Evolutionary conservation across 2,329 filamentous ascomycete species (phyloP), one percentile per base, ranked within the genome.

Genomic region (Fusarium sacchari): DNA sequence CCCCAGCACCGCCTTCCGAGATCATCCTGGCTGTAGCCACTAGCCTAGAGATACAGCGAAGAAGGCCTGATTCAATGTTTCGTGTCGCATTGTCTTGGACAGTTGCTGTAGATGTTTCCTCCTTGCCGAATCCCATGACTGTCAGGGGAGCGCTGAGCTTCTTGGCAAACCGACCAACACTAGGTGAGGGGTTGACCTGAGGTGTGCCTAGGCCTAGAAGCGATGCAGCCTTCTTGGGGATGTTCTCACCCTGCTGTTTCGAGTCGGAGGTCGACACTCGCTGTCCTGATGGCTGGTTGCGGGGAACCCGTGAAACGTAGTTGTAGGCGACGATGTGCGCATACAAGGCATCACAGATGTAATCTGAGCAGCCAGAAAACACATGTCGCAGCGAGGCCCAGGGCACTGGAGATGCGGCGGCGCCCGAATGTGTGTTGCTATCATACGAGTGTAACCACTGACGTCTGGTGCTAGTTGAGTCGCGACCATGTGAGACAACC

Each of bases 251-350:
- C 53, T 77, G 77, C 2, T 76, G 78, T 34, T 79, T 75, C 12
- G 68, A 64, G 53, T 63, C 73, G 6, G 59, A 42, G 13, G 52
- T 75, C 24, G 62, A 69, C 20, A 37, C 49, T 39, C 72, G 75
- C 13, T 64, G 69, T 30, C 64, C 65, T 17, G 75, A 60, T 13
- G 75, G 52, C 13, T 79, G 70, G 56, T 63, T 67, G 64, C 76
- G 71, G 37, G 77, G 76, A 32, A 80, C 76, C 42, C 82, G 77
- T n/a, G 79, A 81, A 55, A 90, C 81, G 80, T 90, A 90, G 79
- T 90, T 90, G 79, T 88, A 90, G 0, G 87, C 88, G 8, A 90
- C 80, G 14, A 90, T 82, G 74, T 91, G 88, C 0, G 88, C 88
- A 74, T 90, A 90, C 11, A 91, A 79, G 0, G 88, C 87, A 58